A percentile compares a stretch with the other conserved stretches of the same genome.
phyloP scores from a whole-genome alignment of 2,329 filamentous ascomycete genomes.

The Hypoxylon sp. region DNA sequence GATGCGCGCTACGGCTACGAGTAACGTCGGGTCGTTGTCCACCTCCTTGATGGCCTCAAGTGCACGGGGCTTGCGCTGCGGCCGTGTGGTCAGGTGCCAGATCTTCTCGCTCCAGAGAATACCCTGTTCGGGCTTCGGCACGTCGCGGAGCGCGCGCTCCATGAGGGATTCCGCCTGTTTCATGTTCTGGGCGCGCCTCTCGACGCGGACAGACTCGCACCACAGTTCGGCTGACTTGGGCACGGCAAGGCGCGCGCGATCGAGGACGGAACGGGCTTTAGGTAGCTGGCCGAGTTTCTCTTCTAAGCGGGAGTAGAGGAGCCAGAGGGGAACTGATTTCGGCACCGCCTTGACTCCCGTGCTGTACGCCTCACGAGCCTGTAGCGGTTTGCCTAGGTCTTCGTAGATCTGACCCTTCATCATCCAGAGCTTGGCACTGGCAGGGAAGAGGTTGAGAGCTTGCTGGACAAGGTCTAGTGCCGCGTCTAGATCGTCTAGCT shows the following conservation, averaged over 20 bases:
- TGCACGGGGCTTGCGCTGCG: constrained; percentile 90
- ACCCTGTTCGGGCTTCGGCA: constrained; percentile 79
- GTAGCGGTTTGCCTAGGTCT: constrained; percentile 80
- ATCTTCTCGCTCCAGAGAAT: constrained; percentile 95
- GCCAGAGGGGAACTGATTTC: constrained; percentile 87
- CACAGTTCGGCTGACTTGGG: constrained; percentile 89
- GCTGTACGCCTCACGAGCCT: constrained; percentile 90
- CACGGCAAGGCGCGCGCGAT: constrained; percentile 88
- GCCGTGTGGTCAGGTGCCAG: constrained; percentile 91
- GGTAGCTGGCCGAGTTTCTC: constrained; percentile 86
- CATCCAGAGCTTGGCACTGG: constrained; percentile 93
- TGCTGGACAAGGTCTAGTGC: constrained; percentile 91
- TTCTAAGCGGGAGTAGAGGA: constrained; percentile 89
- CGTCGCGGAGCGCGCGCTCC: constrained; percentile 92
- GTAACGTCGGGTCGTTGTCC: constrained; percentile 89
- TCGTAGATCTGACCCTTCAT: constrained; percentile 99
- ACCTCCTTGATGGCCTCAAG: constrained; percentile 98
- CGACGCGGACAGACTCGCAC: constrained; percentile 93
- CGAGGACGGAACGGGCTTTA: constrained; percentile 93
- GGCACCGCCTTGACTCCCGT: constrained; percentile 90
- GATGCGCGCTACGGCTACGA: constrained; percentile 92
- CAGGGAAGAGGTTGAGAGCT: constrained; percentile 87
- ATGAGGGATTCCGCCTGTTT: constrained; percentile 91
- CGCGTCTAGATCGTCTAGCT: constrained; percentile 81
- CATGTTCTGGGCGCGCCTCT: constrained; percentile 87